These are phyloP conservation scores for Physcomitrellopsis africana DNA, from an alignment of 225 moss, liverwort and hornwort species.

Conservation along the genomic window DNA sequence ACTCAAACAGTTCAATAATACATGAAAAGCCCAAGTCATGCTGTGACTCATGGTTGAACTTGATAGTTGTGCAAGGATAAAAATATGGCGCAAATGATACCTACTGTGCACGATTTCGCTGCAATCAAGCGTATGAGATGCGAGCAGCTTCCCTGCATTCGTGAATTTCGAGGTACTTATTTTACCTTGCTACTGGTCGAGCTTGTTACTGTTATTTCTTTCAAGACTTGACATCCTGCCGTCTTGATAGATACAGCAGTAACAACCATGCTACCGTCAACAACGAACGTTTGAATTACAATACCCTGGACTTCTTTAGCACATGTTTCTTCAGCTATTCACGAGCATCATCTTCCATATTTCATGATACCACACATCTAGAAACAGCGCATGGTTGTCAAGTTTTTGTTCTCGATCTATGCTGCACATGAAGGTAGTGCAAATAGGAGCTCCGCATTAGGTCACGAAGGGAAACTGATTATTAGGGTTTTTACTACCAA, in stretches of 20 bases:
- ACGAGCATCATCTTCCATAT: background rate
- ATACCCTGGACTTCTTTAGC: background rate
- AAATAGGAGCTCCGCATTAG: background rate
- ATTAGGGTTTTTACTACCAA: no score
- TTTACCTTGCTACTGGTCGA: background rate
- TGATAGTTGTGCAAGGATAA: background rate
- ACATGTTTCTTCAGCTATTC: background rate
- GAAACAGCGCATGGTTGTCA: background rate
- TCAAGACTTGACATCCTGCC: background rate
- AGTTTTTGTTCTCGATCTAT: background rate
- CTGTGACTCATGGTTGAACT: background rate
- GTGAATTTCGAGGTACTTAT: conserved; percentile 14
- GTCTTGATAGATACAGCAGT: no score
- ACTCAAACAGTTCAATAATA: background rate
- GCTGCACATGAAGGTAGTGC: background rate
- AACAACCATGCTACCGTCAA: background rate
- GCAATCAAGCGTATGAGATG: conserved; percentile 1
- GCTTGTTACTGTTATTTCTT: background rate
- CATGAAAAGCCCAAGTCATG: background rate
- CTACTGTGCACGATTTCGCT: background rate
- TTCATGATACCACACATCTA: background rate
- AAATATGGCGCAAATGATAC: background rate
- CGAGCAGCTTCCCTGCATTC: conserved; percentile 1
- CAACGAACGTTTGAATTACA: background rate
- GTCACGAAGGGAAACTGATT: background rate